phyloP scores from a whole-genome alignment of 2,329 filamentous ascomycete genomes.

The Fusarium armeniacum region DNA sequence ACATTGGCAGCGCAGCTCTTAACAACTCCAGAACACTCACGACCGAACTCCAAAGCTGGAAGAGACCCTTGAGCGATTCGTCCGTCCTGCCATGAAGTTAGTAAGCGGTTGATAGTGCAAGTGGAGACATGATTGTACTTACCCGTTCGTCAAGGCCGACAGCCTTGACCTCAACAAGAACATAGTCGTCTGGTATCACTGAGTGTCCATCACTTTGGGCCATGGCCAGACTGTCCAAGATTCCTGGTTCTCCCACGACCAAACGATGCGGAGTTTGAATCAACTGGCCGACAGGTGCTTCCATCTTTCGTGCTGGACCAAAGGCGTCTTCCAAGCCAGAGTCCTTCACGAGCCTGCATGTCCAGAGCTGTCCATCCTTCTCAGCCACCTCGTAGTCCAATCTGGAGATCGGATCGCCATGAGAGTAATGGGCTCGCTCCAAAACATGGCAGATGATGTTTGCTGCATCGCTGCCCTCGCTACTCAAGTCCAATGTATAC shows the following conservation, averaged over 20 bases:
- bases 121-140: conserved; percentile 7
- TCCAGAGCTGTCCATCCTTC: conserved; percentile 46
- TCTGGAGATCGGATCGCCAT: conserved; percentile 42
- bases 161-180: conserved; percentile 43
- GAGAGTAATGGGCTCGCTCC: conserved; percentile 41
- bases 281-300: conserved; percentile 24
- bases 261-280: conserved; percentile 32
- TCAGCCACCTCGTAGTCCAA: conserved; percentile 46
- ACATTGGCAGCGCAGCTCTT: conserved; percentile 31
- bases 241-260: conserved; percentile 41
- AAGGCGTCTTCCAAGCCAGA: conserved; percentile 35
- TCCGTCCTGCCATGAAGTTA: conserved; percentile 37
- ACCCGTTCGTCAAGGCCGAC: conserved; percentile 43
- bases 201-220: conserved; percentile 31
- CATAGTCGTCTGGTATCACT: conserved; percentile 25
- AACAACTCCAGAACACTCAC: conserved; percentile 42
- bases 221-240: conserved; percentile 42
- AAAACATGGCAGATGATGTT: conserved; percentile 38
- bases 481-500: conserved; percentile 43
- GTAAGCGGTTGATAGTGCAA: background rate
- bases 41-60: conserved; percentile 38
- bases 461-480: conserved; percentile 24
- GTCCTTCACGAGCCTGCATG: conserved; percentile 43
- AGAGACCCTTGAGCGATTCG: conserved; percentile 42
- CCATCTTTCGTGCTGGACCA: conserved; percentile 41